These are phyloP conservation scores for Capronia coronata DNA, from an alignment of 2,329 filamentous ascomycete species.

Conservation along the genomic window DNA sequence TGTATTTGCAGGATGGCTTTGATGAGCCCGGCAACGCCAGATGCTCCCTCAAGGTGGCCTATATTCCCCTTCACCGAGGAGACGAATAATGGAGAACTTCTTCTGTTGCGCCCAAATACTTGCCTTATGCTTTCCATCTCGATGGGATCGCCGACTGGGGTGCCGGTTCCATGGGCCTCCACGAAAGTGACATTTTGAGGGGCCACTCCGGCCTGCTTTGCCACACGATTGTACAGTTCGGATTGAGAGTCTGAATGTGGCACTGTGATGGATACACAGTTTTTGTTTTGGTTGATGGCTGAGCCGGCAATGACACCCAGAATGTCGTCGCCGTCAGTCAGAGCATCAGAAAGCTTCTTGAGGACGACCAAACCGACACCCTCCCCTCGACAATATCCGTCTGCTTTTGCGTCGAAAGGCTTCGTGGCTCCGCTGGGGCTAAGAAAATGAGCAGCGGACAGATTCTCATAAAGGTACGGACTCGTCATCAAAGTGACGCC, in stretches of 20 bases:
- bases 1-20: conserved; percentile 29
- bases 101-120: conserved; percentile 17
- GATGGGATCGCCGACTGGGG: conserved; percentile 24
- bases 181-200: conserved; percentile 20
- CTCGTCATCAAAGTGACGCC: neutral
- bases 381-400: conserved; percentile 31
- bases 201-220: conserved; percentile 11
- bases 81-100: conserved; percentile 30
- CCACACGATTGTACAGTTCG: conserved; percentile 15
- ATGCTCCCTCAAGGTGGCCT: conserved; percentile 34
- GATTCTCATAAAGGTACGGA: neutral
- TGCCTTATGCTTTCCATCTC: conserved; percentile 28
- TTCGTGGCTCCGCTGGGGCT: too few relatives aligned
- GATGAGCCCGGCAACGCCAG: conserved; percentile 31
- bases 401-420: conserved; percentile 18
- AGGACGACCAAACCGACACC: conserved; percentile 27
- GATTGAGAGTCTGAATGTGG: conserved; percentile 21
- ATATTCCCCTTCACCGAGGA: conserved; percentile 28
- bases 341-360: conserved; percentile 24
- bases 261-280: conserved; percentile 24
- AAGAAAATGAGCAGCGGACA: neutral
- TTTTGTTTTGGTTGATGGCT: conserved; percentile 25
- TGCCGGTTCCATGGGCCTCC: conserved; percentile 27
- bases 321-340: conserved; percentile 24
- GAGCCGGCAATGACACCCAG: conserved; percentile 26